Base-by-base conservation (phyloP, 352 stramenopile genomes). In the Globisporangium middletonii region DNA sequence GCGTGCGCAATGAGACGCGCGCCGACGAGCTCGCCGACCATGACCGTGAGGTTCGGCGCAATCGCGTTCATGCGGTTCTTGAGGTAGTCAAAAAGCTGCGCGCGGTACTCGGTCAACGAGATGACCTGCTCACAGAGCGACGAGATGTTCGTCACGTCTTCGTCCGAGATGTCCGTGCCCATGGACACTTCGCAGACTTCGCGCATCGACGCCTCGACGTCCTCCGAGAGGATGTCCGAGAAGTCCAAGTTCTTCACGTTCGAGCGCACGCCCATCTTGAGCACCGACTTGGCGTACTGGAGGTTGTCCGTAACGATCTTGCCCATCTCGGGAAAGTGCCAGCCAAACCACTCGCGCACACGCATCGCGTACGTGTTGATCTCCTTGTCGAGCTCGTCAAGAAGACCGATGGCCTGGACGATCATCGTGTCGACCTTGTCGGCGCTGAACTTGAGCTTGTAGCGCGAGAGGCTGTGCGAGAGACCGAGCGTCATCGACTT, bases 291-390 rank as follows among this genome's bases (percentile, higher is more conserved):
- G 46, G 96, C 93, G 77, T 99, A 99, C 62, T 98, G 89, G 46
- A 98, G 77, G 81, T 99, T 99, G 79, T 99, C 97, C 44, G 89
- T 96, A 37, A 99, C 84, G 47, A 99, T 97, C 75, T 98, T 98
- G 71, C 94, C 92, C 77, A 99, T 96, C 68, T 99, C 97, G 16
- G 89, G 92, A 59, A 97, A 95, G 75, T 98, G 95, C 94, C 95
- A 98, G 62, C 95, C 94, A 67, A 98, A 98, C 98, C 98, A 99
- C 83, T 99, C 98, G 57, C 97, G 97, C 50, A 99, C 97, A 62
- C 98, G 83, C 98, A 99, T 99, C 48, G 98, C 97, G 83, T 99
- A 99, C 60, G 96, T 99, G 83, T 99, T 99, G 77, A 99, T 99
- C 79, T 99, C 98, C 88, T 99, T 99, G 87, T 99, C 98, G 16